These are phyloP conservation scores for Chrysochromulina parva DNA, from an alignment of 78 protist genomes.

Conservation along the genomic window DNA sequence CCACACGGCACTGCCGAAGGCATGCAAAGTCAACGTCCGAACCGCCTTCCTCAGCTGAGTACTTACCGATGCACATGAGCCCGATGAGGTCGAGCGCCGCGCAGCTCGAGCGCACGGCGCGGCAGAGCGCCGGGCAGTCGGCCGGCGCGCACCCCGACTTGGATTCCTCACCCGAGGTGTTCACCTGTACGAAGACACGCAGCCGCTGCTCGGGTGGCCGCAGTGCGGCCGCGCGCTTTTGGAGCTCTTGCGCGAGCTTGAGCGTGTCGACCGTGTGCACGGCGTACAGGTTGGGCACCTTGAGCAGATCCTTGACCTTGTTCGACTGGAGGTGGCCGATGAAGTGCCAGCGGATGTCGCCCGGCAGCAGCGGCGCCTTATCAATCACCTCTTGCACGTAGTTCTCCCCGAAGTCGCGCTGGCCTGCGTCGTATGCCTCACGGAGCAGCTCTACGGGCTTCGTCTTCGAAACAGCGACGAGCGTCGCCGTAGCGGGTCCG, in stretches of 20 bases:
- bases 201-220: not conserved
- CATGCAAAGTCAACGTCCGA: too few species aligned
- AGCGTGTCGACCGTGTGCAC: constrained; percentile 53
- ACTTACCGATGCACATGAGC: constrained; percentile 75
- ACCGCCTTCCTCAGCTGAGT: too few species aligned
- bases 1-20: too few species aligned
- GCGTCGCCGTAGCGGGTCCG: not conserved
- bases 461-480: constrained; percentile 75
- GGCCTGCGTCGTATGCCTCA: constrained; percentile 53
- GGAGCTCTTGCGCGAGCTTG: constrained; percentile 49
- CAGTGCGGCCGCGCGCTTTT: not conserved
- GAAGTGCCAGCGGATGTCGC: constrained; percentile 65
- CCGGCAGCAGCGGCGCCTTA: constrained; percentile 57
- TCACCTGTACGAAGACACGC: not conserved
- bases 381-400: constrained; percentile 66
- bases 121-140: constrained; percentile 4
- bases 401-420: constrained; percentile 80
- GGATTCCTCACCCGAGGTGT: not conserved
- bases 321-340: constrained; percentile 78
- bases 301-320: constrained; percentile 43
- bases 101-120: constrained; percentile 27
- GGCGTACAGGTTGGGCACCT: not conserved
- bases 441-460: constrained; percentile 47
- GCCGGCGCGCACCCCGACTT: not conserved
- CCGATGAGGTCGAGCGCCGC: constrained; percentile 48